Conservation (phyloP, 129 eudicot species). For the Centaurea solstitialis region DNA sequence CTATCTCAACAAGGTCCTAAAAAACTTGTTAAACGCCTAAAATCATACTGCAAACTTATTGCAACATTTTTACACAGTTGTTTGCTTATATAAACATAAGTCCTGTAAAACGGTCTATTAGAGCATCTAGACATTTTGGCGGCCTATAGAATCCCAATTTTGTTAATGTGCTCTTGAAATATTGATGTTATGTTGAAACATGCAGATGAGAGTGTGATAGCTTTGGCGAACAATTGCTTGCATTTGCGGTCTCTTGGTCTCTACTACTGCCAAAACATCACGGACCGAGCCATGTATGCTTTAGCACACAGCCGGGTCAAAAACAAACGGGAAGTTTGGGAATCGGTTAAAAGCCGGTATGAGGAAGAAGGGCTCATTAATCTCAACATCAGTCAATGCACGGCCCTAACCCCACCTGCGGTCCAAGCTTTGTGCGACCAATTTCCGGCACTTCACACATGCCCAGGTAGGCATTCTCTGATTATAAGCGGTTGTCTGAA, state of each 20-base stretch:
- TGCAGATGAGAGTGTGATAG: conserved; percentile 89
- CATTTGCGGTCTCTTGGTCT: conserved; percentile 81
- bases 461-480: conserved; percentile 85
- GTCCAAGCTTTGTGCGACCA: conserved; percentile 91
- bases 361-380: conserved; percentile 74
- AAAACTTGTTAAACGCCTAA: no score
- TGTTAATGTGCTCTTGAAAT: no score
- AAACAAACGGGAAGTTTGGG: conserved; percentile 69
- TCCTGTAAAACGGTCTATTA: no score
- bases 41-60: no score
- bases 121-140: no score
- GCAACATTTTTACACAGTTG: no score
- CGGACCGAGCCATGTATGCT: conserved; percentile 87
- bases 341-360: conserved; percentile 57
- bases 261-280: conserved; percentile 82
- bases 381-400: conserved; percentile 95
- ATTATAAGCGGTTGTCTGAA: conserved; percentile 90
- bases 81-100: no score
- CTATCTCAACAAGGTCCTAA: no score
- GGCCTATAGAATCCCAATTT: no score
- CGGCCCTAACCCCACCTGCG: conserved; percentile 92
- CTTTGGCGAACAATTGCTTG: conserved; percentile 82
- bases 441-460: conserved; percentile 87
- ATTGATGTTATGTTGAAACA: background rate
- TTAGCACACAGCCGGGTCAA: conserved; percentile 83